Evolutionary conservation across 1,284 basidiomycete species (phyloP).

Genomic region (Papiliotrema flavescens): DNA sequence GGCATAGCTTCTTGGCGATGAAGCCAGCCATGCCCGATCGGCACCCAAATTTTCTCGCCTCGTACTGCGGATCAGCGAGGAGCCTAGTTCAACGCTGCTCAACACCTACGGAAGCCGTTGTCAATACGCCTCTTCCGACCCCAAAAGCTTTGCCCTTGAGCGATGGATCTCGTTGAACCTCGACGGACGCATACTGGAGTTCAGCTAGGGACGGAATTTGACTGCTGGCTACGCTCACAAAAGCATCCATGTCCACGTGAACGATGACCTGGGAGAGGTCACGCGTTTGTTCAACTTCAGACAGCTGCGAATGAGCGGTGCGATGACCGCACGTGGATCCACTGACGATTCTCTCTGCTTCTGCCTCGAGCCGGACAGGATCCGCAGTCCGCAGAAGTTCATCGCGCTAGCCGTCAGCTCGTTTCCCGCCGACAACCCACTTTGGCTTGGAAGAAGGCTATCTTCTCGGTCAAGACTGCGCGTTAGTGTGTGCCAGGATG

Average conservation of each 20-base stretch:
- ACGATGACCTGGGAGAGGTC: slow-evolving; percentile 74
- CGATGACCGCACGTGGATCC: no score
- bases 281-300: slow-evolving; percentile 68
- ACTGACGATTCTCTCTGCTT: slow-evolving; percentile 46
- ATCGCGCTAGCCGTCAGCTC: slow-evolving; percentile 35
- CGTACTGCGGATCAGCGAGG: slow-evolving; percentile 60
- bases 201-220: background rate
- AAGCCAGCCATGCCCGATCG: slow-evolving; percentile 90
- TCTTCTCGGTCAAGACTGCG: slow-evolving; percentile 41
- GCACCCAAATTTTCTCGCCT: slow-evolving; percentile 81
- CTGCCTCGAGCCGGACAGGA: slow-evolving; percentile 26
- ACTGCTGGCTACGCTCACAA: slow-evolving; percentile 24
- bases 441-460: slow-evolving; percentile 42
- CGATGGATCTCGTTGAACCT: slow-evolving; percentile 70
- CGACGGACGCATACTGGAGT: slow-evolving; percentile 49
- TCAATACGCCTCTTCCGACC: slow-evolving; percentile 70
- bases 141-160: slow-evolving; percentile 82
- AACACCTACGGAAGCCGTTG: slow-evolving; percentile 59
- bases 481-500: background rate
- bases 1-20: slow-evolving; percentile 89
- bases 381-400: slow-evolving; percentile 34
- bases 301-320: slow-evolving; percentile 54
- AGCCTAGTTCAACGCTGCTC: background rate
- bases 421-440: slow-evolving; percentile 13
- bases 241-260: slow-evolving; percentile 48